Evolutionary conservation across 805 yeast species (phyloP).

Genomic region (Starmerella davenportii): DNA sequence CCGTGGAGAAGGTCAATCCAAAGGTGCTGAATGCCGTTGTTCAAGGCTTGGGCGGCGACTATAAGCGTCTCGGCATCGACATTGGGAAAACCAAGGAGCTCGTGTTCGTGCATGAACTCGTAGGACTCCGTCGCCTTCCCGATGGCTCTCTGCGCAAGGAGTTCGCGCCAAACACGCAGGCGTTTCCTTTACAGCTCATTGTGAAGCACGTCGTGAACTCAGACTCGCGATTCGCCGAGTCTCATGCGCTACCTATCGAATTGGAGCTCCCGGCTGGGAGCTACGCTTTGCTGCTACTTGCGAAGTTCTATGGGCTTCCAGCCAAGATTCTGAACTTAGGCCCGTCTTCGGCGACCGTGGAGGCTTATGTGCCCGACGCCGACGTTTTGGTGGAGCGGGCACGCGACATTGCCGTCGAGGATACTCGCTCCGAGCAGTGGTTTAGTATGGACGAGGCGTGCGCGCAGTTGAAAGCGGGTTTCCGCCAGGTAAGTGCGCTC

Average conservation of each 20-base stretch:
- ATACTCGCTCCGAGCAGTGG: slow-evolving; percentile 38
- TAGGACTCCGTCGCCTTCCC: slow-evolving; percentile 52
- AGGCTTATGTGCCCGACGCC: slow-evolving; percentile 11
- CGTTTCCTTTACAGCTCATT: slow-evolving; percentile 61
- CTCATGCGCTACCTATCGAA: slow-evolving; percentile 56
- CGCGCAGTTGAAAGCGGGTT: neutral
- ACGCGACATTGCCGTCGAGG: slow-evolving; percentile 37
- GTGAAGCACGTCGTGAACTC: slow-evolving; percentile 44
- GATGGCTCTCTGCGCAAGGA: slow-evolving; percentile 69
- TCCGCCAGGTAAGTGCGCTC: slow-evolving; percentile 22
- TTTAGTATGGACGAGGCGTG: slow-evolving; percentile 43
- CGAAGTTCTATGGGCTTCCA: slow-evolving; percentile 70
- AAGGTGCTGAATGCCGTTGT: slow-evolving; percentile 22
- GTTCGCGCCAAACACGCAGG: slow-evolving; percentile 34
- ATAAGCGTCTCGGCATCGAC: slow-evolving; percentile 40
- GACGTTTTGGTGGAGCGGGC: slow-evolving; percentile 48
- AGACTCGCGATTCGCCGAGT: slow-evolving; percentile 57
- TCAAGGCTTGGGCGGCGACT: slow-evolving; percentile 16
- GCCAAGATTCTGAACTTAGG: slow-evolving; percentile 28
- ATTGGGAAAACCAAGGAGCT: slow-evolving; percentile 38
- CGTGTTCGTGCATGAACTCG: slow-evolving; percentile 54
- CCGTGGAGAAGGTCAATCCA: slow-evolving; percentile 29
- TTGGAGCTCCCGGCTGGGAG: slow-evolving; percentile 65
- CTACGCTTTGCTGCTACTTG: slow-evolving; percentile 64
- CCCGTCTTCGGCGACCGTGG: slow-evolving; percentile 20